Evolutionary conservation across 2,329 filamentous ascomycete genomes (phyloP), one percentile per base, ranked within the genome.

Genomic region (Graphiopsis chlorocephala): DNA sequence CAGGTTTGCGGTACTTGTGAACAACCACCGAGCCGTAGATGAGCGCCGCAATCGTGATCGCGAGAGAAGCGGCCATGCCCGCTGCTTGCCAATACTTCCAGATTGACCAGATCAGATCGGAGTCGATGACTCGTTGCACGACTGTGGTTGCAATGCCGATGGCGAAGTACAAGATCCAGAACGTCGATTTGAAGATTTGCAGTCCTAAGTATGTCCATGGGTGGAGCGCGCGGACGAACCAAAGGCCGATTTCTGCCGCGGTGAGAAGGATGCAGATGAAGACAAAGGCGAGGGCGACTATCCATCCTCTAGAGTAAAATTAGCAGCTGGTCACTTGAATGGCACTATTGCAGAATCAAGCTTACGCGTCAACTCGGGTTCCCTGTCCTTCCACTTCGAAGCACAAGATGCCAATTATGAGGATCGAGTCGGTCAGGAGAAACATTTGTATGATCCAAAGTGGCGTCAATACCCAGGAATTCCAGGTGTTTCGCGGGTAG

Each of bases 171-270:
- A 66, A 47, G n/a, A 59, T 63, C 67, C 66, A 68, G 26, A 69
- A 63, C n/a, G 67, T 33, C 26, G 64, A 61, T 42, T 72, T 72
- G 28, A 70, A 64, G 14, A 67, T 50, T 50, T 70, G 66, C 45
- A 68, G 45, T 1, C 38, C 38, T n/a, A 70, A 50, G 26, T 65
- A 70, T 8, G 68, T 50, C 64, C 66, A 68, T n/a, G 69, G 66
- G 29, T 66, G 60, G 4, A 71, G 67, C 7, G 65, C 63, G 31
- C 65, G 63, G 29, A 67, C 63, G 23, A 64, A 68, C 67, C 68
- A 68, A 17, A 69, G 57, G 20, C 68, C 68, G 52, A 70, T 64
- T 26, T 70, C 68, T 3, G 66, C 50, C 3, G 61, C 61, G 4
- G 52, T 64, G 61, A 64, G 20, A 8, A 64, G 52, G 20, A 64